Evolutionary conservation across 495 filamentous ascomycete species (phyloP).

Genomic region (Aspergillus cristatus): DNA sequence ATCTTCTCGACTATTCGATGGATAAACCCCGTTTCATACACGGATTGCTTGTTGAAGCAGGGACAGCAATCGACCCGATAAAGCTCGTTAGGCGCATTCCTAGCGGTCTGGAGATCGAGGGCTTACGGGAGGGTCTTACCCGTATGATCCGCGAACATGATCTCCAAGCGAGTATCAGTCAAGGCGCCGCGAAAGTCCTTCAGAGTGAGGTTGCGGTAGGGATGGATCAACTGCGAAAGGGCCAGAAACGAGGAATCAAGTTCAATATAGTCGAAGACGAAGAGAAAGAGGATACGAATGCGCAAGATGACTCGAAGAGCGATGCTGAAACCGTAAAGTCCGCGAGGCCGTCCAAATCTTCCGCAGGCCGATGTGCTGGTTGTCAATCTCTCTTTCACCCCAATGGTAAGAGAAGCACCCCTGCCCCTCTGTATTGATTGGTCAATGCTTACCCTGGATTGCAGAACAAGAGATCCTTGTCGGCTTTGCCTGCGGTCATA

Average conservation of each 20-base stretch:
- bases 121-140: constrained; percentile 72
- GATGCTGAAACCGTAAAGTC: constrained; percentile 14
- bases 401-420: constrained; percentile 29
- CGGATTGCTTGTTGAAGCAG: constrained; percentile 85
- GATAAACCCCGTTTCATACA: constrained; percentile 92
- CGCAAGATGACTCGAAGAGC: constrained; percentile 4
- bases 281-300: constrained; percentile 4
- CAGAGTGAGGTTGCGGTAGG: constrained; percentile 76
- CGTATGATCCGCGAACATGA: constrained; percentile 89
- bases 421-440: not conserved
- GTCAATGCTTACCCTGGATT: not conserved
- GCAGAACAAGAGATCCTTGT: constrained; percentile 69
- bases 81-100: constrained; percentile 85
- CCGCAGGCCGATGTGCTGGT: constrained; percentile 40
- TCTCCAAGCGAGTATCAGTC: constrained; percentile 81
- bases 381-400: constrained; percentile 51
- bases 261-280: constrained; percentile 60
- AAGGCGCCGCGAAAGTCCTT: constrained; percentile 79
- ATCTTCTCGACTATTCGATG: constrained; percentile 91
- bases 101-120: constrained; percentile 82
- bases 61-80: constrained; percentile 84
- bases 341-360: not conserved
- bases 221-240: constrained; percentile 66
- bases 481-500: constrained; percentile 84
- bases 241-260: constrained; percentile 75